A percentile compares a stretch with the other conserved stretches of the same genome.
phyloP scores from a whole-genome alignment of 2,329 filamentous ascomycete genomes.

The Neonectria neomacrospora region DNA sequence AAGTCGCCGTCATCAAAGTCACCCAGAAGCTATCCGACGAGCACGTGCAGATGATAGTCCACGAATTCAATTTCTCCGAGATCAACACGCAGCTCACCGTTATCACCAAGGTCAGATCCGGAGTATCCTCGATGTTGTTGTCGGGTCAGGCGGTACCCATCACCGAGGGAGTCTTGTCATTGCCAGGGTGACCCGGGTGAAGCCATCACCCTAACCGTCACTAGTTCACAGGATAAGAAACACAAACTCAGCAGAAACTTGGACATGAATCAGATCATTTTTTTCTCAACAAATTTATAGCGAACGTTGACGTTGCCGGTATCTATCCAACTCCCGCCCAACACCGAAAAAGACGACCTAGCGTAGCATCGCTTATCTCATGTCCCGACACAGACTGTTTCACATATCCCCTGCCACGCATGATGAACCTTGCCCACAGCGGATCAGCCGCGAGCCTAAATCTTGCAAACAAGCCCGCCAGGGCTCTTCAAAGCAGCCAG shows the following conservation, averaged over 20 bases:
- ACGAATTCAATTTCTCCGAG: constrained; percentile 31
- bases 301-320: constrained; percentile 40
- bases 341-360: constrained; percentile 21
- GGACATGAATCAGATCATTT: constrained; percentile 1
- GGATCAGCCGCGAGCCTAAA: constrained; percentile 10
- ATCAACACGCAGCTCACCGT: background rate
- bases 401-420: constrained; percentile 15
- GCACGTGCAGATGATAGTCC: constrained; percentile 27
- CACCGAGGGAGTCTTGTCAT: constrained; percentile 18
- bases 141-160: constrained; percentile 27
- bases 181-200: constrained; percentile 5
- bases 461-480: constrained; percentile 23
- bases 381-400: constrained; percentile 24
- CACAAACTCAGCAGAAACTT: background rate
- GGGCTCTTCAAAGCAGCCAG: constrained; percentile 20
- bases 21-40: background rate
- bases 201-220: too few relatives aligned
- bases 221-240: too few relatives aligned
- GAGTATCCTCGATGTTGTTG: constrained; percentile 14
- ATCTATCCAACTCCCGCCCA: constrained; percentile 40
- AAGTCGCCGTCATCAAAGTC: constrained; percentile 26
- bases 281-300: constrained; percentile 11
- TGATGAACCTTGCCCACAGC: constrained; percentile 10
- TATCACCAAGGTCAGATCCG: constrained; percentile 11
- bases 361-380: constrained; percentile 24